These are phyloP conservation scores for Microdochium bolleyi DNA, from an alignment of 2,329 filamentous ascomycete genomes.

Conservation along the genomic window DNA sequence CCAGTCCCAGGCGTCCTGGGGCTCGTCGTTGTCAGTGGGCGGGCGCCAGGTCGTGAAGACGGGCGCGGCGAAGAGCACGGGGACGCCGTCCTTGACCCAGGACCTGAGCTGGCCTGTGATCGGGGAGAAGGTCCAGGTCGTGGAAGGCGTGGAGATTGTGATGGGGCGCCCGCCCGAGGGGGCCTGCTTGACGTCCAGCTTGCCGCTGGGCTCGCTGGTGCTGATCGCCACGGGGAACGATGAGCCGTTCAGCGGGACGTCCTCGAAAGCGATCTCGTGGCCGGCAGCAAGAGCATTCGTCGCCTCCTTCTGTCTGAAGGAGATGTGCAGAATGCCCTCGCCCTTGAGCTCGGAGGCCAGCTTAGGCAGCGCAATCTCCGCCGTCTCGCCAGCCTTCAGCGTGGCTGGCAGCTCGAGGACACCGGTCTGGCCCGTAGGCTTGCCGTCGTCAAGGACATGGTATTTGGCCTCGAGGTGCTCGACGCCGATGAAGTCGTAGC, in stretches of 20 bases:
- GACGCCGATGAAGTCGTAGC: conserved; percentile 31
- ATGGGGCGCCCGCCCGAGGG: conserved; percentile 7
- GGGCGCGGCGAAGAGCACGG: conserved; percentile 14
- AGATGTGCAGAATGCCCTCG: conserved; percentile 16
- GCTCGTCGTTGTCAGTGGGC: not conserved
- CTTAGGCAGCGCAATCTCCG: conserved; percentile 12
- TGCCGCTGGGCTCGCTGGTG: conserved; percentile 2
- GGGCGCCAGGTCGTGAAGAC: conserved; percentile 44
- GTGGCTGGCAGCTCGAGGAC: conserved; percentile 14
- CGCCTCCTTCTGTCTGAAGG: conserved; percentile 13
- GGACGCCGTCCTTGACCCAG: conserved; percentile 13
- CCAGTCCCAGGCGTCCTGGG: conserved; percentile 29
- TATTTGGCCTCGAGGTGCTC: conserved; percentile 28
- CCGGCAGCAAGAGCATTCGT: conserved; percentile 12
- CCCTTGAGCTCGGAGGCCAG: conserved; percentile 2
- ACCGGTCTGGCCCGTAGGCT: conserved; percentile 12
- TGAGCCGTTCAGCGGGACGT: conserved; percentile 7
- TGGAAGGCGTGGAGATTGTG: conserved; percentile 12
- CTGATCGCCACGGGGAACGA: conserved; percentile 5
- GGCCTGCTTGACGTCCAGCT: conserved; percentile 13
- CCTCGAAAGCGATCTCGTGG: conserved; percentile 19
- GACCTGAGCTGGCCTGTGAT: conserved; percentile 15
- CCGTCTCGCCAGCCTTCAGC: conserved; percentile 15
- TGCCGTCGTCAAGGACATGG: conserved; percentile 15
- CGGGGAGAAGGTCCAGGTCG: conserved; percentile 17